A percentile compares a stretch with the other conserved stretches of the same genome.
phyloP scores from a whole-genome alignment of 192 early-diverging fungal species.

The Cladochytrium replicatum region DNA sequence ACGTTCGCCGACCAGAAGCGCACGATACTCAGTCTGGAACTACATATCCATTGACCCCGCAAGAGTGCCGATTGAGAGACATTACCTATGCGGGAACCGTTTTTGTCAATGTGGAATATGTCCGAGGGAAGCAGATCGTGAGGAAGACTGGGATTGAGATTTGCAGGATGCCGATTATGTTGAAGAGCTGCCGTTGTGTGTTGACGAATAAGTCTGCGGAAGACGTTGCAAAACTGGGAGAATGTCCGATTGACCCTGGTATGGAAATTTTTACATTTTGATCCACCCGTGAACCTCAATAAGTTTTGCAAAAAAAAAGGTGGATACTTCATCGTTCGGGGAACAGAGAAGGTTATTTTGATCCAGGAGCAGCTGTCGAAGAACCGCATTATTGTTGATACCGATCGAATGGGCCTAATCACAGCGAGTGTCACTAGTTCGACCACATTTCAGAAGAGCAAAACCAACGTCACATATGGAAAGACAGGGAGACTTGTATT shows the following conservation, averaged over 20 bases:
- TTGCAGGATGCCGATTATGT: slow-evolving; percentile 94
- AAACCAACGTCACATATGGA: slow-evolving; percentile 74
- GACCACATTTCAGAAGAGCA: slow-evolving; percentile 90
- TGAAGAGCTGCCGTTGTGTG: slow-evolving; percentile 75
- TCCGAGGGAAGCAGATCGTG: slow-evolving; percentile 69
- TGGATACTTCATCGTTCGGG: slow-evolving; percentile 94
- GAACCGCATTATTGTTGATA: slow-evolving; percentile 93
- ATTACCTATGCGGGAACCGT: slow-evolving; percentile 90
- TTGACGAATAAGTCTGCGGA: slow-evolving; percentile 65
- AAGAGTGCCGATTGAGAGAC: slow-evolving; percentile 94
- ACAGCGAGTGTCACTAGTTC: slow-evolving; percentile 78
- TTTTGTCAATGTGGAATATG: slow-evolving; percentile 88
- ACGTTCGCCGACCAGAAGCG: slow-evolving; percentile 71
- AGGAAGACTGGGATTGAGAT: slow-evolving; percentile 72
- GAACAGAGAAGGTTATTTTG: slow-evolving; percentile 93
- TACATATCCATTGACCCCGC: slow-evolving; percentile 72
- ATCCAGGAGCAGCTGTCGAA: slow-evolving; percentile 98
- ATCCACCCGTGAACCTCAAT: not conserved
- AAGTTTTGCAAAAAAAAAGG: slow-evolving; percentile 19
- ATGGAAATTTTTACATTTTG: not conserved
- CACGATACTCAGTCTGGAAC: slow-evolving; percentile 60
- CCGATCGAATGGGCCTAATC: slow-evolving; percentile 70
- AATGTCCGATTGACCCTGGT: slow-evolving; percentile 95
- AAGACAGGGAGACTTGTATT: slow-evolving; percentile 40
- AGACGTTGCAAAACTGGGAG: slow-evolving; percentile 77